Percentiles rank a stretch among this genome's conserved stretches.
Evolutionary conservation across 257 asterid species (phyloP).

Genomic region (Solanum infundibuliforme): DNA sequence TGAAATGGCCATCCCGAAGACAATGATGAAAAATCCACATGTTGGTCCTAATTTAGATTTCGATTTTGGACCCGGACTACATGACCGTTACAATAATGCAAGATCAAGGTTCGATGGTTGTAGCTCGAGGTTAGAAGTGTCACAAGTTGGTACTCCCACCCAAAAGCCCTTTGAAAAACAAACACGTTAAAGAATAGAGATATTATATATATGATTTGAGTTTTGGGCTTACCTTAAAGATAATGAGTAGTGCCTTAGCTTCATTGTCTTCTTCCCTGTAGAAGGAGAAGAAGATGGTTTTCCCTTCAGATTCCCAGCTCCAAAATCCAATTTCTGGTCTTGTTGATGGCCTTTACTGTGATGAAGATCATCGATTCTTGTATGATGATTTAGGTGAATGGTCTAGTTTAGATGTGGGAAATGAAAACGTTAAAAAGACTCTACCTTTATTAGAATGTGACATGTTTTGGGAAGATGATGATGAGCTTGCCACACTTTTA

Average conservation of each 20-base stretch:
- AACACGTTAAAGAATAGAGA: too few species aligned
- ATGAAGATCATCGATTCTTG: conserved; percentile 43
- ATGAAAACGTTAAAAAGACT: conserved; percentile 18
- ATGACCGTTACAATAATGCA: too few species aligned
- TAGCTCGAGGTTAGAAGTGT: too few species aligned
- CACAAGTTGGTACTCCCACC: too few species aligned
- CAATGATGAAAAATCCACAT: too few species aligned
- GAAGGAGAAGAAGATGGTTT: conserved; percentile 44
- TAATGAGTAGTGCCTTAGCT: conserved; percentile 48
- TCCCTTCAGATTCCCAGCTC: conserved; percentile 29
- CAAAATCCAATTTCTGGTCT: conserved; percentile 38
- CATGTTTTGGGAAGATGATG: conserved; percentile 80
- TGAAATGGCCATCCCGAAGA: too few species aligned
- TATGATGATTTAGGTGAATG: conserved; percentile 34
- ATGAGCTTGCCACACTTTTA: conserved; percentile 38
- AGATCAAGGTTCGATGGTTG: too few species aligned
- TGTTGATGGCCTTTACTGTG: conserved; percentile 59
- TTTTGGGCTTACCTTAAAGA: conserved; percentile 26
- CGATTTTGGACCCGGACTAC: too few species aligned
- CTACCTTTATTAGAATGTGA: conserved; percentile 44
- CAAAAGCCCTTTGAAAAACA: too few species aligned
- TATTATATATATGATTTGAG: conserved; percentile 15
- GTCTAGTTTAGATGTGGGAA: conserved; percentile 14
- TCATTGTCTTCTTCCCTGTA: conserved; percentile 48
- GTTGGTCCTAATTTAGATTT: too few species aligned